Evolutionary conservation across 2,329 filamentous ascomycete genomes (phyloP).

Genomic region (Hortaea werneckii): DNA sequence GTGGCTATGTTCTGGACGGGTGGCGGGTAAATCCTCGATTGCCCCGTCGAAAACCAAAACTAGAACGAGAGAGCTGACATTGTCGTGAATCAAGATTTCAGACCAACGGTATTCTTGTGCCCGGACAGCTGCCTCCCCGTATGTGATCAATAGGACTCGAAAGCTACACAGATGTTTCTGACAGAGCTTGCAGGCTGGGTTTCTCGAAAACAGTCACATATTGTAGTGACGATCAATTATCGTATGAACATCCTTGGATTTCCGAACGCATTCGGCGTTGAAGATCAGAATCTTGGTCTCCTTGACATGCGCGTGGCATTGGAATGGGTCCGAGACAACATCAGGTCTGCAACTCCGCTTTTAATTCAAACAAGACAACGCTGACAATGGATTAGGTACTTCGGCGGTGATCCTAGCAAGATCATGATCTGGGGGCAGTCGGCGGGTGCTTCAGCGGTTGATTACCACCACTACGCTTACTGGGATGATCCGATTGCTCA

Average conservation of each 20-base stretch:
- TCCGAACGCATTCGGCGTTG: conserved; percentile 25
- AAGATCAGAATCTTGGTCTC: conserved; percentile 27
- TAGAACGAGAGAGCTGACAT: too few relatives aligned
- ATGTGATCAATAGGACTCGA: neutral
- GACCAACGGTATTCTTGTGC: conserved; percentile 34
- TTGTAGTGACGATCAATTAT: conserved; percentile 11
- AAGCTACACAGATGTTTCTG: neutral
- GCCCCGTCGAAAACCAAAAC: too few relatives aligned
- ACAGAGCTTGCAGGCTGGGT: conserved; percentile 22
- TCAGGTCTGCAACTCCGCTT: conserved; percentile 6
- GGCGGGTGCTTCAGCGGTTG: conserved; percentile 29
- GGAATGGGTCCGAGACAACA: conserved; percentile 33
- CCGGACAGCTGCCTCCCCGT: conserved; percentile 32
- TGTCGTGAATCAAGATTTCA: conserved; percentile 16
- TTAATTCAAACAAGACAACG: too few relatives aligned
- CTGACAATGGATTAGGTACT: conserved; percentile 13
- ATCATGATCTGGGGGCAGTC: conserved; percentile 33
- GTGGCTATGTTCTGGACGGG: too few relatives aligned
- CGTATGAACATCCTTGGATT: conserved; percentile 32
- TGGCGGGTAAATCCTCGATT: too few relatives aligned
- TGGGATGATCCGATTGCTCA: conserved; percentile 39
- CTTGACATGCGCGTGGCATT: conserved; percentile 30
- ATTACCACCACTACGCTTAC: conserved; percentile 42
- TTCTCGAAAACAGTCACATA: conserved; percentile 28
- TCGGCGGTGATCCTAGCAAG: conserved; percentile 29